These are phyloP conservation scores for Violaceomyces palustris DNA, from an alignment of 1,284 basidiomycete genomes.

Conservation along the genomic window DNA sequence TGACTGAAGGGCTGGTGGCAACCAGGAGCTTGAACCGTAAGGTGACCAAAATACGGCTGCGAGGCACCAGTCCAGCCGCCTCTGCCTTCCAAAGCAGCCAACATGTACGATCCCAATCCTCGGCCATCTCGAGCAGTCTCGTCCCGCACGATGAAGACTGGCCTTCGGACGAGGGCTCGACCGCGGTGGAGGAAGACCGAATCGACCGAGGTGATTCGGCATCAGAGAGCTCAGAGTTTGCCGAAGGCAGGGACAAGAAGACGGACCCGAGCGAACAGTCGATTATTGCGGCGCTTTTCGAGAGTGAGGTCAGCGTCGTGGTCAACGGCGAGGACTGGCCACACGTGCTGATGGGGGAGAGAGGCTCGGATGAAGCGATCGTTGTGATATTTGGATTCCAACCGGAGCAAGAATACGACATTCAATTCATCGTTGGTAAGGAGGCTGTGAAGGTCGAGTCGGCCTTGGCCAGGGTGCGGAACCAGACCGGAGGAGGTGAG, in stretches of 20 bases:
- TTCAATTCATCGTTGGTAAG: conserved; percentile 25
- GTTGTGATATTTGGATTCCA: conserved; percentile 44
- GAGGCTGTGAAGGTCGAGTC: too few species aligned
- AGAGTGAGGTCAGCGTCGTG: conserved; percentile 28
- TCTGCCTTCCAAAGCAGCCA: too few species aligned
- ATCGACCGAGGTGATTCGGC: conserved; percentile 22
- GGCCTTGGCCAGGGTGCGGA: too few species aligned
- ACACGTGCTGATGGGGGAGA: conserved; percentile 39
- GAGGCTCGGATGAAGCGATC: conserved; percentile 38
- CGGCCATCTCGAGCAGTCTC: conserved; percentile 17
- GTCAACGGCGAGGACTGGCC: conserved; percentile 40
- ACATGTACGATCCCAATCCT: conserved; percentile 16
- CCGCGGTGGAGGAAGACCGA: conserved; percentile 28
- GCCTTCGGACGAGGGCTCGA: conserved; percentile 33
- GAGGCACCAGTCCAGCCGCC: too few species aligned
- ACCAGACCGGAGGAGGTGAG: too few species aligned
- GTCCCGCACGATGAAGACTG: conserved; percentile 30
- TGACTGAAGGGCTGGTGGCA: conserved; percentile 30
- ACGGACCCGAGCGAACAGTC: conserved; percentile 1
- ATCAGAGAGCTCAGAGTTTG: too few species aligned
- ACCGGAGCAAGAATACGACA: conserved; percentile 32
- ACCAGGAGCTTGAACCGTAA: conserved; percentile 33
- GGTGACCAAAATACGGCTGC: conserved; percentile 31
- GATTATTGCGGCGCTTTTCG: conserved; percentile 26
- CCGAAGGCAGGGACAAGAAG: conserved; percentile 9